Base-by-base conservation (phyloP, 2,329 filamentous ascomycete species). In the Davidsoniella neocaledoniae region DNA sequence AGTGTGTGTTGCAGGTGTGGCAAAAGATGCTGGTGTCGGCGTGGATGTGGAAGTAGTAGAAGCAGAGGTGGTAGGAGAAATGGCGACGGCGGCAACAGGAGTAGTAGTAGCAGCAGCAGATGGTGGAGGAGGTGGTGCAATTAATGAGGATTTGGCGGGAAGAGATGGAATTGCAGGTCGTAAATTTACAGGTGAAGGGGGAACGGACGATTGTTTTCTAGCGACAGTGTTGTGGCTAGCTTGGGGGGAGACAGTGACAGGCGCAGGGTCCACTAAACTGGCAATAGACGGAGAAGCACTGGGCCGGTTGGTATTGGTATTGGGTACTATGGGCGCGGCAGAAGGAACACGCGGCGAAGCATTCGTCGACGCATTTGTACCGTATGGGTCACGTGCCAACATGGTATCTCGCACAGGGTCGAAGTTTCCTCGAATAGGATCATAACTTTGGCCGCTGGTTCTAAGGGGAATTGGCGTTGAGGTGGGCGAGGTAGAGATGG, bases 241-340 rank as follows among this genome's bases (percentile, higher is more conserved):
- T 21, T 41, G 42, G 17, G 63, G 68, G 3, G 65, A 68, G 21
- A 63, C 62, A 21, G 64, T 61, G 50, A 55, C 57, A 43, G 64
- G 68, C 43, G 69, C 65, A 8, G 71, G 83, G 57, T 94, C 86
- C 46, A 95, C 85, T 51, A 95, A 73, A 64, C 86, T 94, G 5
- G 86, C 82, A 57, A 95, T 94, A 2, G 90, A 90, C 1, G 90
- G 88, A 4, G 90, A 95, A 38, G 83, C 83, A 61, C 84, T 90
- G n/a, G 85, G 83, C 49, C 83, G 77, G 63, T 83, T 81, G 49
- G 43, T 52, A 36, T 83, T 81, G 49, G 43, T 52, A 36, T 14
- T 54, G 54, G 16, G 51, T 48, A 58, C 29, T 14, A 36, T 16
- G 7, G 61, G 57, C 43, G 60, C 57, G 43, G 63, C 63, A n/a